Conservation (phyloP, 2,329 filamentous ascomycete genomes). For the Fusarium redolens region DNA sequence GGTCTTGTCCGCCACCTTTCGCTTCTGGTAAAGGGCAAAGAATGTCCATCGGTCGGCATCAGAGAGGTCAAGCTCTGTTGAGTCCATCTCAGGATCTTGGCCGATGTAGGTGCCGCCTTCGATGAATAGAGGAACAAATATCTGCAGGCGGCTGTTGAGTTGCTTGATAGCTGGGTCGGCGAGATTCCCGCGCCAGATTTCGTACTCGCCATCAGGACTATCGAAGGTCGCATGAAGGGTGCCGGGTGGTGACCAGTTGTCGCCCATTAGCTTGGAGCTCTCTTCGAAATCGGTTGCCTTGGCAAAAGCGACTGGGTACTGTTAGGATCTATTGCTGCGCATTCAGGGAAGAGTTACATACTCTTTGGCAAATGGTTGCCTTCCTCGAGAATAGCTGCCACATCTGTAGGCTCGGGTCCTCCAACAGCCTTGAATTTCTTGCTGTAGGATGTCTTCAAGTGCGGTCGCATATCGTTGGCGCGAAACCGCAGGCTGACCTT, state of each 20-base stretch:
- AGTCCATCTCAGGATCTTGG: conserved; percentile 57
- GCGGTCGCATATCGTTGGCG: conserved; percentile 80
- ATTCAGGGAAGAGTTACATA: conserved; percentile 52
- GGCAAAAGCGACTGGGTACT: conserved; percentile 71
- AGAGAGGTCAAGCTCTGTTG: conserved; percentile 74
- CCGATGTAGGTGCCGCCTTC: conserved; percentile 87
- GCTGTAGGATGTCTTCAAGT: conserved; percentile 76
- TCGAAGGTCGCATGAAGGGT: conserved; percentile 73
- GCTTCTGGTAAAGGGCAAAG: conserved; percentile 85
- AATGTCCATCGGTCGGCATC: conserved; percentile 89
- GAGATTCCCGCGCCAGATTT: conserved; percentile 86
- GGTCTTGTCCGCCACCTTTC: conserved; percentile 57
- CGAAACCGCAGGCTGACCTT: conserved; percentile 77
- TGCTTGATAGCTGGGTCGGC: conserved; percentile 75
- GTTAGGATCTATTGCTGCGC: conserved; percentile 17
- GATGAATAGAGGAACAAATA: conserved; percentile 87
- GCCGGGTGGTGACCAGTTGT: conserved; percentile 78
- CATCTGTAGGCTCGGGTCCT: conserved; percentile 75
- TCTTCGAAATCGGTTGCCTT: conserved; percentile 71
- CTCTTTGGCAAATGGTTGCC: conserved; percentile 76
- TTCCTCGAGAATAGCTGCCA: conserved; percentile 71
- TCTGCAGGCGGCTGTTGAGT: conserved; percentile 83
- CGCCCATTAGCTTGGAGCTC: conserved; percentile 59
- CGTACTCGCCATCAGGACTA: conserved; percentile 72
- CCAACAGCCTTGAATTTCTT: conserved; percentile 77